Evolutionary conservation across 2,329 filamentous ascomycete species (phyloP).

Genomic region (Didymella pinodella): DNA sequence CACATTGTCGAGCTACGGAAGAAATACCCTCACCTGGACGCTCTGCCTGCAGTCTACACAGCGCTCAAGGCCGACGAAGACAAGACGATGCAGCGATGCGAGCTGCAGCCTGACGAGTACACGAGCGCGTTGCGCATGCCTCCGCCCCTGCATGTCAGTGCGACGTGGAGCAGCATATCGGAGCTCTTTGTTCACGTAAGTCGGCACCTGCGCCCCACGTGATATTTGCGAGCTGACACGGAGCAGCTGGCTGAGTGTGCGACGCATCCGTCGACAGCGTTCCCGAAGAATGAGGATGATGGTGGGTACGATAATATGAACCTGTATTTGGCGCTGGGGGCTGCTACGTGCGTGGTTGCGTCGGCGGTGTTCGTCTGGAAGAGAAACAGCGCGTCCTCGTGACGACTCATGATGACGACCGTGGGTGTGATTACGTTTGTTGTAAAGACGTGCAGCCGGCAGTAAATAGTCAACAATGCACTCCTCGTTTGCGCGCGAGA

Average conservation of each 20-base stretch:
- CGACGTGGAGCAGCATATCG: conserved; percentile 91
- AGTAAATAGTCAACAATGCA: conserved; percentile 15
- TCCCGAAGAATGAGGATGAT: conserved; percentile 89
- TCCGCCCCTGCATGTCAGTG: conserved; percentile 90
- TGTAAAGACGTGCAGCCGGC: neutral
- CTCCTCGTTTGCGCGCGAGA: neutral
- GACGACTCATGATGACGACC: neutral
- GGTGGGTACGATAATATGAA: conserved; percentile 77
- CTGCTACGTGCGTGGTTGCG: conserved; percentile 66
- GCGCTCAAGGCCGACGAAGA: conserved; percentile 95
- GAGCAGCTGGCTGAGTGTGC: conserved; percentile 82
- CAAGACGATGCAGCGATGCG: conserved; percentile 93
- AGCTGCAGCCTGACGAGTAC: conserved; percentile 89
- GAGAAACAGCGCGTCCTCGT: conserved; percentile 45
- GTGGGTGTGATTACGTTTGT: conserved; percentile 1
- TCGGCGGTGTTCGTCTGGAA: conserved; percentile 69
- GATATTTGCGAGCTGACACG: conserved; percentile 26
- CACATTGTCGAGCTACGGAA: conserved; percentile 84
- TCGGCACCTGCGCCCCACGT: conserved; percentile 10
- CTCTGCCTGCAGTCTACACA: conserved; percentile 89
- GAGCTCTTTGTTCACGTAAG: conserved; percentile 82
- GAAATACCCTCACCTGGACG: conserved; percentile 82
- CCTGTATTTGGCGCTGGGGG: conserved; percentile 84
- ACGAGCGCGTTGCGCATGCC: conserved; percentile 86
- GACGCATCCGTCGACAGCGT: conserved; percentile 85